Conservation (phyloP, 441 rosid species). For the Pelargonium fulgidum region DNA sequence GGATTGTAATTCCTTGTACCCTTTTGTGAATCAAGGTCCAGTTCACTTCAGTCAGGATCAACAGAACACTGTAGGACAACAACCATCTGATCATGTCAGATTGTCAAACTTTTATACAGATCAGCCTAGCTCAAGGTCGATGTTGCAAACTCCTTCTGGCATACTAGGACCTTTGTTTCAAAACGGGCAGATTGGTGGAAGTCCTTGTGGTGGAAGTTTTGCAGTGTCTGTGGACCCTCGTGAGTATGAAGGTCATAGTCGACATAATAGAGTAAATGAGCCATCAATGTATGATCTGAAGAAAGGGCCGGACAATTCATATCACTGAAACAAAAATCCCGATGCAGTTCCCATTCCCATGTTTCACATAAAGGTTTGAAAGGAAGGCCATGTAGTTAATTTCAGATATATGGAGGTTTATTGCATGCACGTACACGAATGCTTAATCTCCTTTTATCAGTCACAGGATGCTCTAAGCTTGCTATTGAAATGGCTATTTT, state of each 20-base stretch:
- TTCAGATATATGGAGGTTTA: slow-evolving; percentile 29
- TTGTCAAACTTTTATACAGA: slow-evolving; percentile 24
- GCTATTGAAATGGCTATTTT: no score
- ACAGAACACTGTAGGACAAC: slow-evolving; percentile 22
- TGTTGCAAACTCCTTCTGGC: slow-evolving; percentile 23
- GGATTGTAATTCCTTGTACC: slow-evolving; percentile 23
- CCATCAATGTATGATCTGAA: slow-evolving; percentile 19
- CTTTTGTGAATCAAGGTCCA: slow-evolving; percentile 25
- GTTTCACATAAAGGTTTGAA: slow-evolving; percentile 23
- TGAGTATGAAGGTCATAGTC: slow-evolving; percentile 22
- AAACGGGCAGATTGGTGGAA: slow-evolving; percentile 22
- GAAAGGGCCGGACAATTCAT: slow-evolving; percentile 20
- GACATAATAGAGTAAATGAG: slow-evolving; percentile 21
- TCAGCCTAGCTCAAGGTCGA: slow-evolving; percentile 19
- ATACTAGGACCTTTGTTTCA: slow-evolving; percentile 28
- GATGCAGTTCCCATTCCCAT: slow-evolving; percentile 18
- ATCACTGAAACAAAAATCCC: slow-evolving; percentile 15
- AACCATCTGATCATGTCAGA: slow-evolving; percentile 27
- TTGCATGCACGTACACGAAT: slow-evolving; percentile 11
- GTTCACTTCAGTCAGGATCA: slow-evolving; percentile 26
- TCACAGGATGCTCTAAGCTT: slow-evolving; percentile 20
- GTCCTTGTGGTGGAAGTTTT: slow-evolving; percentile 30
- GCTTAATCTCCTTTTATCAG: slow-evolving; percentile 27
- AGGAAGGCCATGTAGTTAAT: slow-evolving; percentile 21
- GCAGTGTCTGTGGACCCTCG: slow-evolving; percentile 23